These are phyloP conservation scores for Phytophthora pinifolia DNA, from an alignment of 352 stramenopile species.

Conservation along the genomic window DNA sequence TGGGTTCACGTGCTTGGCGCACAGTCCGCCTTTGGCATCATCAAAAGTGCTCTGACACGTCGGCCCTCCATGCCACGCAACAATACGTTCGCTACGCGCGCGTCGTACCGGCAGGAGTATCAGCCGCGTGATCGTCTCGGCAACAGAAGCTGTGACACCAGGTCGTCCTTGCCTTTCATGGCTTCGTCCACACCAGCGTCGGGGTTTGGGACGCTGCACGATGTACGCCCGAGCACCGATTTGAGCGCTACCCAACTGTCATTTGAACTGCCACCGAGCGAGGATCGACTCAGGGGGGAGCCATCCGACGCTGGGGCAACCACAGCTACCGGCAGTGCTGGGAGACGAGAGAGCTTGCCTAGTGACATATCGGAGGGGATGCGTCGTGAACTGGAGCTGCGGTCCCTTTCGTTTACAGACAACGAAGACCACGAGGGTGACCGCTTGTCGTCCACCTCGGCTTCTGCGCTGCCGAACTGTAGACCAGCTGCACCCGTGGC, in stretches of 20 bases:
- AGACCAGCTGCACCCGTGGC: slow-evolving; percentile 37
- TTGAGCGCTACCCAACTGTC: slow-evolving; percentile 30
- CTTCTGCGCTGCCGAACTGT: slow-evolving; percentile 33
- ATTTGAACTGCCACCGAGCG: slow-evolving; percentile 24
- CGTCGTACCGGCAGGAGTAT: slow-evolving; percentile 30
- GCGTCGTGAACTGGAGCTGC: slow-evolving; percentile 18
- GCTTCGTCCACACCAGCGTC: slow-evolving; percentile 17
- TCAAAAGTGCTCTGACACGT: slow-evolving; percentile 18
- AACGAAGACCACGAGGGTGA: slow-evolving; percentile 28
- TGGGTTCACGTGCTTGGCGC: slow-evolving; percentile 66
- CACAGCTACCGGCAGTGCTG: neutral
- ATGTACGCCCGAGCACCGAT: slow-evolving; percentile 17
- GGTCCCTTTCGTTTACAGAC: slow-evolving; percentile 33
- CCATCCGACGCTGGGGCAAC: slow-evolving; percentile 7
- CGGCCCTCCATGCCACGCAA: slow-evolving; percentile 22
- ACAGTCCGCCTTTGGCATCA: slow-evolving; percentile 48
- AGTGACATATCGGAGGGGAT: slow-evolving; percentile 16
- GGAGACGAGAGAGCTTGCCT: slow-evolving; percentile 26
- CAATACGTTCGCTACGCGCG: slow-evolving; percentile 30
- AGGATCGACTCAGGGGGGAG: slow-evolving; percentile 12
- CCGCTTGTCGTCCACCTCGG: slow-evolving; percentile 26
- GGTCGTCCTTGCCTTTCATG: slow-evolving; percentile 26
- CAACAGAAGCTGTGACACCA: slow-evolving; percentile 19
- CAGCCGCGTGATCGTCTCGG: no score
- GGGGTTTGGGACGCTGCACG: slow-evolving; percentile 17